Percentiles rank a stretch among this genome's conserved stretches.
phyloP scores from a whole-genome alignment of 148 eudicot species.

The Rhododendron henanense region DNA sequence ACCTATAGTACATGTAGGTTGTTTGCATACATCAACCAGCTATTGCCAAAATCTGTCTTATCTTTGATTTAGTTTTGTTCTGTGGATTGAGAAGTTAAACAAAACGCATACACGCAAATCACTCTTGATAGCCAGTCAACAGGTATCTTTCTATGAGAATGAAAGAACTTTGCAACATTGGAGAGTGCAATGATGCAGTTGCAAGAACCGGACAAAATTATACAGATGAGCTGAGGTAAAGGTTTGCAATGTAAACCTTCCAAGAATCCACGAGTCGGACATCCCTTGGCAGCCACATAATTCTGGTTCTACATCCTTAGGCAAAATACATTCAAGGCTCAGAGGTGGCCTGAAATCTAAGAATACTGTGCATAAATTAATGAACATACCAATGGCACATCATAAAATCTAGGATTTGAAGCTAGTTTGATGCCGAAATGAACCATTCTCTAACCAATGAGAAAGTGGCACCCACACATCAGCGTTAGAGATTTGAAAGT shows the following conservation, averaged over 20 bases:
- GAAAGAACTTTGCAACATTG: constrained; percentile 1
- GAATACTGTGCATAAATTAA: constrained; percentile 25
- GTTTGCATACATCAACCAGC: background rate
- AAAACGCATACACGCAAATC: background rate
- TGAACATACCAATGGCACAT: constrained; percentile 27
- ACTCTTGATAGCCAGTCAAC: background rate
- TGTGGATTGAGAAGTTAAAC: background rate
- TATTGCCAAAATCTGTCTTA: background rate
- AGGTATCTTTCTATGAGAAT: background rate
- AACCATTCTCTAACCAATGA: constrained; percentile 35
- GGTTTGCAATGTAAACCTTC: constrained; percentile 31
- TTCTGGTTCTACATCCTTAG: constrained; percentile 45
- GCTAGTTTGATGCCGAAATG: constrained; percentile 30
- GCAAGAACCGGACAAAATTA: background rate
- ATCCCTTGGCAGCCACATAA: constrained; percentile 28
- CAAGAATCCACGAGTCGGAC: constrained; percentile 29
- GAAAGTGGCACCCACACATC: constrained; percentile 37
- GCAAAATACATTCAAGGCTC: constrained; percentile 41
- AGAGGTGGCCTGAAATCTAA: constrained; percentile 33
- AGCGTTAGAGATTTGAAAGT: constrained; percentile 42
- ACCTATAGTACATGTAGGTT: background rate
- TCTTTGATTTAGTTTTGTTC: background rate
- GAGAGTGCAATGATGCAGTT: constrained; percentile 4
- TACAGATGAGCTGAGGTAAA: constrained; percentile 25
- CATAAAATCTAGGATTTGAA: constrained; percentile 26